Conservation (phyloP, 441 rosid genomes). For the Populus hybrid region DNA sequence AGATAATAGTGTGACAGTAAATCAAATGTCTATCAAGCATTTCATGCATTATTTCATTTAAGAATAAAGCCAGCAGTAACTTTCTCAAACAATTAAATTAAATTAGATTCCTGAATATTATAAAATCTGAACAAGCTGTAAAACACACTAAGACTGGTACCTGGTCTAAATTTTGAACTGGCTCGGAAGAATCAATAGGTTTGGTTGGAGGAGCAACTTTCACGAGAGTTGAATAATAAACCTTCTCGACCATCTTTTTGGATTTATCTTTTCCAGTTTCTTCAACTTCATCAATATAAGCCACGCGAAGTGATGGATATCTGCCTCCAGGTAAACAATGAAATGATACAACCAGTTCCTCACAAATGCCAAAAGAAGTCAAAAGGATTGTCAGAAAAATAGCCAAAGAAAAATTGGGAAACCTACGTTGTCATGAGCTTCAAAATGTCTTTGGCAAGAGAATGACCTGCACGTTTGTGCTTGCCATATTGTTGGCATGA, state of each 20-base stretch:
- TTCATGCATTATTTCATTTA: neutral
- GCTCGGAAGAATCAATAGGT: slow-evolving; percentile 72
- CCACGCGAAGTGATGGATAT: slow-evolving; percentile 88
- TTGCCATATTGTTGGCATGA: slow-evolving; percentile 88
- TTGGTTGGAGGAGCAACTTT: slow-evolving; percentile 82
- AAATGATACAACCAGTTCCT: slow-evolving; percentile 45
- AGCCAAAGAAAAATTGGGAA: neutral
- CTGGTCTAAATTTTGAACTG: slow-evolving; percentile 91
- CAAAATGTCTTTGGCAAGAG: slow-evolving; percentile 68
- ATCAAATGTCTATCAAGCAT: neutral
- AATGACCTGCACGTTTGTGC: slow-evolving; percentile 64
- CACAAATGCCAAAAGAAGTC: slow-evolving; percentile 1
- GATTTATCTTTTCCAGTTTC: slow-evolving; percentile 64
- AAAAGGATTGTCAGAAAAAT: slow-evolving; percentile 1
- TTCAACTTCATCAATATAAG: slow-evolving; percentile 81
- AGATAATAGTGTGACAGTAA: neutral
- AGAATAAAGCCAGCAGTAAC: neutral
- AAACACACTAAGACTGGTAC: slow-evolving; percentile 29
- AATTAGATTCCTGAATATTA: slow-evolving; percentile 18
- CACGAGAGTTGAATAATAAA: slow-evolving; percentile 79
- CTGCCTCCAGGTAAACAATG: slow-evolving; percentile 44
- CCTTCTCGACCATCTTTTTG: slow-evolving; percentile 64
- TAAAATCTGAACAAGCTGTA: slow-evolving; percentile 18
- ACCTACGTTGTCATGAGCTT: slow-evolving; percentile 86
- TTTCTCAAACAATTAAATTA: neutral